Conservation (phyloP, 306 rosid species). For the Trifolium dubium region DNA sequence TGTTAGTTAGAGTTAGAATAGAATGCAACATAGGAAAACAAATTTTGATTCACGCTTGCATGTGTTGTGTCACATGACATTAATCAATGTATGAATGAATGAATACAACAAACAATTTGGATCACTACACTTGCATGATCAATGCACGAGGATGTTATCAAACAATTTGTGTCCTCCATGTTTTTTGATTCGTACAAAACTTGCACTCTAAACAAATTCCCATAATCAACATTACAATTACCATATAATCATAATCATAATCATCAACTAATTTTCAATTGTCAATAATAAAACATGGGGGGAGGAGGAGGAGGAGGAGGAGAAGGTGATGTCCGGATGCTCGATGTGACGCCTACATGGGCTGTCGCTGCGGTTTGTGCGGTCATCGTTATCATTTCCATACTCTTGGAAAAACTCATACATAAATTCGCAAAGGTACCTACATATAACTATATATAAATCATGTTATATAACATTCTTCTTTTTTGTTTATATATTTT, state of each 20-base stretch:
- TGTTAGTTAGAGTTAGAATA: constrained; percentile 29
- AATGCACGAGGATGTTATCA: constrained; percentile 25
- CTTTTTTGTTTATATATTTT: neutral
- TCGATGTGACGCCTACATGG: constrained; percentile 94
- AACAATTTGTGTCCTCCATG: constrained; percentile 25
- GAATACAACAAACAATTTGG: constrained; percentile 4
- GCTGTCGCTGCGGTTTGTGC: constrained; percentile 91
- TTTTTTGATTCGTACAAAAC: constrained; percentile 19
- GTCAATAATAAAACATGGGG: constrained; percentile 44
- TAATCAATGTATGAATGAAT: neutral
- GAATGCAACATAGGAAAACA: constrained; percentile 33
- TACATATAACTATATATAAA: neutral
- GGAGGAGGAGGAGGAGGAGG: constrained; percentile 63
- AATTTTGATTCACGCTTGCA: constrained; percentile 1
- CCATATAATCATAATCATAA: neutral
- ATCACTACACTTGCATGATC: neutral
- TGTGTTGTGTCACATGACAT: neutral
- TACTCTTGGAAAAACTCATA: constrained; percentile 65
- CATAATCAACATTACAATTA: neutral
- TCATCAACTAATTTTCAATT: constrained; percentile 6
- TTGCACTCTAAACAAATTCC: constrained; percentile 8
- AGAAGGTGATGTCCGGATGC: constrained; percentile 49
- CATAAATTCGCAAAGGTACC: constrained; percentile 66
- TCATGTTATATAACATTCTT: neutral
- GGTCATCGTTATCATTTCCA: constrained; percentile 70